These are phyloP conservation scores for Talaromyces nanjingensis DNA, from an alignment of 495 filamentous ascomycete genomes.

Conservation along the genomic window DNA sequence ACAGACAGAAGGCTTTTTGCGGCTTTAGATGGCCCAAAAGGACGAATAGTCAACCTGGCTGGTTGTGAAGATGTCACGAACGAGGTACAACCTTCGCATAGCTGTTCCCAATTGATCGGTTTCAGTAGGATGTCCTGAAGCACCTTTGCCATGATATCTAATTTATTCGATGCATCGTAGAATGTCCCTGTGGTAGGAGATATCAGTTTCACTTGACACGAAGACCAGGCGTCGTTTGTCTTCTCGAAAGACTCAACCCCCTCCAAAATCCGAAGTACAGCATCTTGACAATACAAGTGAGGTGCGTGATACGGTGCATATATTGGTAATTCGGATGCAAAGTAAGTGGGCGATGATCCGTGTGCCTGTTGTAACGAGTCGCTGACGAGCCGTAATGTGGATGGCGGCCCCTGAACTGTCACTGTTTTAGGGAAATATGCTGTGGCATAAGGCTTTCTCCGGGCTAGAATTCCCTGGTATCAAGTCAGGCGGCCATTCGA, in stretches of 20 bases:
- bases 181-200: slow-evolving; percentile 30
- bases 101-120: slow-evolving; percentile 41
- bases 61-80: neutral
- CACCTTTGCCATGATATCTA: slow-evolving; percentile 36
- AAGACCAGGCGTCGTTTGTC: neutral
- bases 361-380: slow-evolving; percentile 16
- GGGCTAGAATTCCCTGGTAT: slow-evolving; percentile 16
- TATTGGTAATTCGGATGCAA: slow-evolving; percentile 17
- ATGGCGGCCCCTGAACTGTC: slow-evolving; percentile 37
- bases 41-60: neutral
- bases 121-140: slow-evolving; percentile 48
- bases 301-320: slow-evolving; percentile 32
- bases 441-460: neutral
- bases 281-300: slow-evolving; percentile 27
- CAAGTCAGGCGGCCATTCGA: neutral
- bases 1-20: slow-evolving; percentile 2
- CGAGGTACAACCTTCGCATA: slow-evolving; percentile 39
- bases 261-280: slow-evolving; percentile 19
- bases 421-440: slow-evolving; percentile 13
- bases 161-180: slow-evolving; percentile 37
- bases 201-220: neutral
- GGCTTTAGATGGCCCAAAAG: neutral
- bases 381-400: slow-evolving; percentile 23
- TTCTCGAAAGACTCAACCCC: slow-evolving; percentile 9
- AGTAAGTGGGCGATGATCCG: slow-evolving; percentile 14